A percentile compares a stretch with the other conserved stretches of the same genome.
Conservation (phyloP, 2,329 filamentous ascomycete genomes). For the Sarocladium strictum region DNA sequence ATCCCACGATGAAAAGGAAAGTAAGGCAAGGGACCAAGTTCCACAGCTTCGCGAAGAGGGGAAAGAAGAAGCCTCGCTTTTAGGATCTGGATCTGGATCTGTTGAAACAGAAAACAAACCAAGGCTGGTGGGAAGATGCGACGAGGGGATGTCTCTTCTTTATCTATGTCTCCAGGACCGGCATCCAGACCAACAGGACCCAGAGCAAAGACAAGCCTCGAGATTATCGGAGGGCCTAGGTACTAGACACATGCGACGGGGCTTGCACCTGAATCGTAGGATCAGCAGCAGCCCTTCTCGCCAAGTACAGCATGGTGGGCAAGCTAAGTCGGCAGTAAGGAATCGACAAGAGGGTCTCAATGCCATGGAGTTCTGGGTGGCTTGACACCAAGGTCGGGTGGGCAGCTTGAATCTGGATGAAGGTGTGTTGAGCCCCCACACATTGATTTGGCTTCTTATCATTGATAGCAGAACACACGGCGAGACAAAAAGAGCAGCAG, state of each 20-base stretch:
- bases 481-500: neutral
- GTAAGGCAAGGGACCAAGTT: neutral
- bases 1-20: neutral
- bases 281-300: neutral
- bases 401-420: neutral
- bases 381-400: neutral
- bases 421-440: neutral
- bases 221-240: too few species aligned
- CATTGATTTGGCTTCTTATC: neutral
- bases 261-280: neutral
- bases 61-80: conserved; percentile 8
- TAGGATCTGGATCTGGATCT: too few species aligned
- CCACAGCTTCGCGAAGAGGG: too few species aligned
- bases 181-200: neutral
- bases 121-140: neutral
- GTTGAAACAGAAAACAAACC: neutral
- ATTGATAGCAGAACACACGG: neutral
- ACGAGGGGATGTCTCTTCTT: neutral
- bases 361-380: neutral
- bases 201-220: neutral
- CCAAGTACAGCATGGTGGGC: neutral
- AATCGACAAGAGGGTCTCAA: neutral
- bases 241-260: neutral
- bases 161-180: neutral
- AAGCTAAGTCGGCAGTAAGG: neutral